These are phyloP conservation scores for Brettanomyces naardenensis DNA, from an alignment of 805 yeast species.

Conservation along the genomic window DNA sequence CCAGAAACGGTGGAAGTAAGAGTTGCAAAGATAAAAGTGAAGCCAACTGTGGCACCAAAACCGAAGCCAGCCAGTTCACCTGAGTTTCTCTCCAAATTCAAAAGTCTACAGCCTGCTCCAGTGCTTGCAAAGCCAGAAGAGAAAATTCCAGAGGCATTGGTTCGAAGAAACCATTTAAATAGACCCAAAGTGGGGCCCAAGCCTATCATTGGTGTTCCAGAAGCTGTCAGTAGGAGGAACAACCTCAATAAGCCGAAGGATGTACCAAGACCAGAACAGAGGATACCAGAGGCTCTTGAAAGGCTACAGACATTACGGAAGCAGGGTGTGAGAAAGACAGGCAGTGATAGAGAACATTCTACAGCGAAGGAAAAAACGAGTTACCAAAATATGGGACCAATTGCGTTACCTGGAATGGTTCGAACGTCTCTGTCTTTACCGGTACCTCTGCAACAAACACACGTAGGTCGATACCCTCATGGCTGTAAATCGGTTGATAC, in stretches of 20 bases:
- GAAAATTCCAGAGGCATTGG: too few relatives aligned
- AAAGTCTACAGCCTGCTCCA: not conserved
- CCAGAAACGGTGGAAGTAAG: too few relatives aligned
- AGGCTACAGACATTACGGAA: too few relatives aligned
- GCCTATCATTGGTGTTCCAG: slow-evolving; percentile 1
- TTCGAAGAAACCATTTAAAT: too few relatives aligned
- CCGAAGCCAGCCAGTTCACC: not conserved
- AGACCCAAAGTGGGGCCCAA: too few relatives aligned
- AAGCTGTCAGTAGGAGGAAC: not conserved
- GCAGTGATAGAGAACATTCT: not conserved
- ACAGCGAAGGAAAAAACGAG: not conserved
- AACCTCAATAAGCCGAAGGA: not conserved
- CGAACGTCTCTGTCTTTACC: slow-evolving; percentile 21
- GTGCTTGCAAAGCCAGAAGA: not conserved
- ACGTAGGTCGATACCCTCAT: too few relatives aligned
- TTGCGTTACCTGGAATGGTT: slow-evolving; percentile 4
- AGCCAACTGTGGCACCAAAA: not conserved
- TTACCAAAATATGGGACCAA: slow-evolving; percentile 16
- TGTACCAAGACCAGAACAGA: not conserved
- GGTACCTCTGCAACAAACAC: too few relatives aligned
- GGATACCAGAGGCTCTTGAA: not conserved
- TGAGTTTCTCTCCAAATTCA: not conserved
- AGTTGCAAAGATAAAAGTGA: too few relatives aligned
- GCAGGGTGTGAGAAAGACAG: too few relatives aligned
- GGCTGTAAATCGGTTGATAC: slow-evolving; percentile 14